phyloP scores from a whole-genome alignment of 495 filamentous ascomycete species.

The Bacidia gigantensis region DNA sequence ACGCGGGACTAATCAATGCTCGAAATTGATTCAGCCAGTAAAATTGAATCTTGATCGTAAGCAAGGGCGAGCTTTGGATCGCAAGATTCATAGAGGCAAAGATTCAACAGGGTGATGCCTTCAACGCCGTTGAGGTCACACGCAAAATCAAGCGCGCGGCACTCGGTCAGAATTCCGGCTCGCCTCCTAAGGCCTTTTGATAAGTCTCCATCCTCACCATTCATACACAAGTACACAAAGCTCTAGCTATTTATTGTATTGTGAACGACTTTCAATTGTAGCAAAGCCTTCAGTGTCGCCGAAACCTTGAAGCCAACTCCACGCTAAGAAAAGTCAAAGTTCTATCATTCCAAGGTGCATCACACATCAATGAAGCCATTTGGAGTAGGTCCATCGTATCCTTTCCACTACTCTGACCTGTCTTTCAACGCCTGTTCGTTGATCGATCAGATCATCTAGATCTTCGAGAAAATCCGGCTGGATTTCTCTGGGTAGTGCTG shows the following conservation, averaged over 20 bases:
- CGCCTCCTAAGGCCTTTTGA: too few species aligned
- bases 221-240: too few species aligned
- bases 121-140: slow-evolving; percentile 6
- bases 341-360: too few species aligned
- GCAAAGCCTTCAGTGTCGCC: background rate
- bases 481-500: slow-evolving; percentile 52
- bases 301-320: background rate
- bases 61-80: too few species aligned
- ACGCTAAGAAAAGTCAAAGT: background rate
- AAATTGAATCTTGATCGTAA: too few species aligned
- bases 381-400: slow-evolving; percentile 77
- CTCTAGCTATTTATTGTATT: too few species aligned
- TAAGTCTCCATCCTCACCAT: too few species aligned
- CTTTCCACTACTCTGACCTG: slow-evolving; percentile 67
- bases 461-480: slow-evolving; percentile 77
- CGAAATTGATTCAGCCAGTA: too few species aligned
- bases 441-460: slow-evolving; percentile 64
- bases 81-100: background rate
- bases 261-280: too few species aligned
- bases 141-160: slow-evolving; percentile 3
- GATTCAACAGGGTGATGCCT: slow-evolving; percentile 1
- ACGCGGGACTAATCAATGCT: too few species aligned
- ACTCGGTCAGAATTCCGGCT: background rate
- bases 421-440: slow-evolving; percentile 52
- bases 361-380: slow-evolving; percentile 38